Percentiles rank a stretch among this genome's conserved stretches.
Evolutionary conservation across 1,284 basidiomycete species (phyloP).

Genomic region (Ceratobasidium sp.): DNA sequence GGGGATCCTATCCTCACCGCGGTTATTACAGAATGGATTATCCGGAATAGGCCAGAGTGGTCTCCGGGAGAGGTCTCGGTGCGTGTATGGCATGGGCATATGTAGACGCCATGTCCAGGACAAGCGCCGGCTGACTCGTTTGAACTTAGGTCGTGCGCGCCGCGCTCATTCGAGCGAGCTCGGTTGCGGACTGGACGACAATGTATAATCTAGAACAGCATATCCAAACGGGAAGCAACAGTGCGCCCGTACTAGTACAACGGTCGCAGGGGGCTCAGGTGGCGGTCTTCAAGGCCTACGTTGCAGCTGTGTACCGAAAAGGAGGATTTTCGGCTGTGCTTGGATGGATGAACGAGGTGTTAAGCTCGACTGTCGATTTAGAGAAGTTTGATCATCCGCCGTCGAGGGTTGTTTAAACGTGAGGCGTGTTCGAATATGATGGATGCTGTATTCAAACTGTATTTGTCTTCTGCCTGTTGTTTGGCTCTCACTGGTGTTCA

Average conservation of each 20-base stretch:
- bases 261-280: conserved; percentile 41
- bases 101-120: neutral
- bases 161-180: conserved; percentile 36
- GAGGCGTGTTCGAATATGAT: neutral
- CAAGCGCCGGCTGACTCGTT: neutral
- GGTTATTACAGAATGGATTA: conserved; percentile 41
- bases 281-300: conserved; percentile 39
- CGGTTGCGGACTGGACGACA: conserved; percentile 38
- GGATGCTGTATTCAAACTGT: no score
- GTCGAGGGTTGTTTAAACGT: conserved; percentile 6
- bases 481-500: no score
- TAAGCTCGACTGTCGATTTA: conserved; percentile 30
- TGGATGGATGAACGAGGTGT: conserved; percentile 21
- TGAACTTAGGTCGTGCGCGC: conserved; percentile 29
- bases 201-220: conserved; percentile 35
- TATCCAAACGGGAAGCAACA: conserved; percentile 12
- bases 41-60: conserved; percentile 24
- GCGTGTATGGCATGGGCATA: neutral
- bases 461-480: no score
- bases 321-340: conserved; percentile 28
- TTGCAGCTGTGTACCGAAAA: conserved; percentile 36
- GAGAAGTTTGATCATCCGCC: conserved; percentile 29
- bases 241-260: conserved; percentile 12
- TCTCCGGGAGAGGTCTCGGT: conserved; percentile 41
- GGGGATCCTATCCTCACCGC: conserved; percentile 39